These are phyloP conservation scores for Zelopaecilomyces penicillatus DNA, from an alignment of 2,329 filamentous ascomycete species.

Conservation along the genomic window DNA sequence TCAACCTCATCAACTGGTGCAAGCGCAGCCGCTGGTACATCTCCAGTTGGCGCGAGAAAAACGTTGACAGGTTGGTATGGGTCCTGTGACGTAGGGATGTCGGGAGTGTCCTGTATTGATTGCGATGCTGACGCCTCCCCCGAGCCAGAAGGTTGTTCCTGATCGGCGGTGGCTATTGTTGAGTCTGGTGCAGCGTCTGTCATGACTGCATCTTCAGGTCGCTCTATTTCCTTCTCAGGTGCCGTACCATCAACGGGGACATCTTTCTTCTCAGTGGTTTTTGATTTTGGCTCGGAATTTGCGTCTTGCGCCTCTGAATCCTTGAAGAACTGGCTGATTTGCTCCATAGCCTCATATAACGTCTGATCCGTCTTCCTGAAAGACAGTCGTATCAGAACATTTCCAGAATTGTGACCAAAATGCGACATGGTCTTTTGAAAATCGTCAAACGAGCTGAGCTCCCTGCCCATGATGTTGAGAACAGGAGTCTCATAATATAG, in stretches of 20 bases:
- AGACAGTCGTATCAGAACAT: slow-evolving; percentile 65
- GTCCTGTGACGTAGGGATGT: slow-evolving; percentile 16
- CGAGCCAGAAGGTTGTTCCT: not conserved
- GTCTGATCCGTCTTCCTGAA: slow-evolving; percentile 72
- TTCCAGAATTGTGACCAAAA: slow-evolving; percentile 79
- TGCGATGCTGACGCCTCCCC: slow-evolving; percentile 8
- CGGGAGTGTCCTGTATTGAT: slow-evolving; percentile 11
- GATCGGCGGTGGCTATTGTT: not conserved
- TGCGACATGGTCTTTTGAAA: slow-evolving; percentile 85
- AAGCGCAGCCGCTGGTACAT: slow-evolving; percentile 67
- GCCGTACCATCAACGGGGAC: not conserved
- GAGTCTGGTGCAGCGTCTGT: slow-evolving; percentile 11
- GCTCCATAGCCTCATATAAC: slow-evolving; percentile 73
- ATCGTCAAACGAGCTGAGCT: slow-evolving; percentile 67
- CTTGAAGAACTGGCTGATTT: slow-evolving; percentile 71
- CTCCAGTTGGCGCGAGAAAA: slow-evolving; percentile 67
- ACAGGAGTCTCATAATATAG: slow-evolving; percentile 84
- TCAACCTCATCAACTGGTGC: slow-evolving; percentile 61
- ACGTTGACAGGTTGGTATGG: slow-evolving; percentile 53
- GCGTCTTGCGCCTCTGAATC: slow-evolving; percentile 29
- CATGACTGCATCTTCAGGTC: slow-evolving; percentile 16
- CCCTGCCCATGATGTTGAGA: slow-evolving; percentile 73
- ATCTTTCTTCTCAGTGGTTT: slow-evolving; percentile 3
- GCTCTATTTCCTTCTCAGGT: slow-evolving; percentile 5
- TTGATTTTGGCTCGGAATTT: slow-evolving; percentile 4